Evolutionary conservation across 2,329 filamentous ascomycete species (phyloP).

Genomic region (Albifimbria verrucaria): DNA sequence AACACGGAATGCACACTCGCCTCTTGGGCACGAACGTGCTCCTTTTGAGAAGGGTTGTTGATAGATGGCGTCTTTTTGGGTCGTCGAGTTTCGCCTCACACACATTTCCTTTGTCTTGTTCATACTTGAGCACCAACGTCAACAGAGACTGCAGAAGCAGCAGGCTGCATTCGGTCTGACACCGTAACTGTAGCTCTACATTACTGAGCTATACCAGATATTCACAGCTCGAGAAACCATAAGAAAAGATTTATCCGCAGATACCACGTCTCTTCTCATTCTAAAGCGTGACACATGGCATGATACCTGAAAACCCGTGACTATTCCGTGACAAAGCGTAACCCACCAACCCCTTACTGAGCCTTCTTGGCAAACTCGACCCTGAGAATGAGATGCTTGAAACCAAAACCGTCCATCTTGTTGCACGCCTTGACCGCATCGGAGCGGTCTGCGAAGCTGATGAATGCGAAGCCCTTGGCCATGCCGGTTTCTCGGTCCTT

Average conservation of each 20-base stretch:
- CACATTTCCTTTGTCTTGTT: not conserved
- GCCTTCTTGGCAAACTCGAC: constrained; percentile 86
- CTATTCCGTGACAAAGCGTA: constrained; percentile 25
- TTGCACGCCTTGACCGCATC: constrained; percentile 91
- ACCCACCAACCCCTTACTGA: constrained; percentile 26
- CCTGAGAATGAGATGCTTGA: constrained; percentile 81
- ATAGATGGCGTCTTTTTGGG: not conserved
- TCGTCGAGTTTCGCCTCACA: not conserved
- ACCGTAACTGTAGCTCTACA: not conserved
- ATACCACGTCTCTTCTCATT: constrained; percentile 4
- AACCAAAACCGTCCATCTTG: constrained; percentile 96
- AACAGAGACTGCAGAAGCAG: no score
- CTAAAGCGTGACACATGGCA: constrained; percentile 15
- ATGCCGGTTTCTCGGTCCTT: constrained; percentile 95
- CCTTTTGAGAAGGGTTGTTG: not conserved
- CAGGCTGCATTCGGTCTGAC: not conserved
- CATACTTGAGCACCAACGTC: no score
- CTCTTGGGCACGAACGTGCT: not conserved
- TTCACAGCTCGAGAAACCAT: not conserved
- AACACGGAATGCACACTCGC: not conserved
- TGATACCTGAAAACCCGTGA: constrained; percentile 18
- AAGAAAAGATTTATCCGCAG: not conserved
- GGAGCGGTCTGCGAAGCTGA: constrained; percentile 86
- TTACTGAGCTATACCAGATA: not conserved
- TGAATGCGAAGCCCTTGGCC: constrained; percentile 98